Conservation (phyloP, 768 basidiomycete genomes). For the Trametes cingulata region DNA sequence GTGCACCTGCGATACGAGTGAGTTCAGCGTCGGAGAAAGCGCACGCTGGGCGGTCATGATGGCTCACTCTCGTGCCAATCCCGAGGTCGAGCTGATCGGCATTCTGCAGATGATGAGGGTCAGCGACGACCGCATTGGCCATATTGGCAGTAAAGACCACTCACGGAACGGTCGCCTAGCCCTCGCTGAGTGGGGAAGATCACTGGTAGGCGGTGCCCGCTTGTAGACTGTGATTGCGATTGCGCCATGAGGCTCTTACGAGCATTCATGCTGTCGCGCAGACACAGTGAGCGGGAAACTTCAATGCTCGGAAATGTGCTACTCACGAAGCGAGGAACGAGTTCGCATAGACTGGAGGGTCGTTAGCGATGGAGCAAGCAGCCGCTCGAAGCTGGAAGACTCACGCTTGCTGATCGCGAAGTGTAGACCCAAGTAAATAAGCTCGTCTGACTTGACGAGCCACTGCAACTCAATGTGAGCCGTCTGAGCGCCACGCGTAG, state of each 20-base stretch:
- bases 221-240: constrained; percentile 9
- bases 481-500: neutral
- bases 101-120: neutral
- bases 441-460: constrained; percentile 26
- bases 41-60: neutral
- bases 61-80: constrained; percentile 12
- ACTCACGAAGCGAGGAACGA: constrained; percentile 32
- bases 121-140: neutral
- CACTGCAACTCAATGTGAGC: constrained; percentile 18
- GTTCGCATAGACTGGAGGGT: constrained; percentile 30
- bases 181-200: constrained; percentile 14
- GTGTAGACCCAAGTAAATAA: constrained; percentile 31
- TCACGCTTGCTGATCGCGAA: constrained; percentile 33
- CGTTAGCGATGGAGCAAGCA: neutral
- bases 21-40: neutral
- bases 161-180: constrained; percentile 5
- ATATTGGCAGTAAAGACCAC: neutral
- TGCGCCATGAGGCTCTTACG: constrained; percentile 23
- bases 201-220: constrained; percentile 17
- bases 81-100: constrained; percentile 13
- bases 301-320: neutral
- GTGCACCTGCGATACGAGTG: constrained; percentile 14
- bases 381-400: neutral
- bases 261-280: constrained; percentile 25
- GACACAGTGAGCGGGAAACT: neutral